Conservation (phyloP, 441 rosid species). For the Syzygium malaccense region DNA sequence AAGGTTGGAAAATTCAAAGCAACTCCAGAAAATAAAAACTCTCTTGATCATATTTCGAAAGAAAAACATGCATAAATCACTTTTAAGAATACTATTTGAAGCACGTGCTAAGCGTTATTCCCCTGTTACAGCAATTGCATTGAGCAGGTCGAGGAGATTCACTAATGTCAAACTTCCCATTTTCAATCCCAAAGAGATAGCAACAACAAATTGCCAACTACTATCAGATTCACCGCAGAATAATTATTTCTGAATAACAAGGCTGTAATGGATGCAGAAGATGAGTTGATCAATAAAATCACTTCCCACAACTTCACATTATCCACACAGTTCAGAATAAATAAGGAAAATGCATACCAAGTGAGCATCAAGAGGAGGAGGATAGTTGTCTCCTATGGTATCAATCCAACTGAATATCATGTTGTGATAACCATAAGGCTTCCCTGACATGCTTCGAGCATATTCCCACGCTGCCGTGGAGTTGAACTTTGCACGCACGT, state of each 20-base stretch:
- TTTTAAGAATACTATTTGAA: background rate
- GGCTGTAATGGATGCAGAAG: background rate
- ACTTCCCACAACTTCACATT: background rate
- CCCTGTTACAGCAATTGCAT: background rate
- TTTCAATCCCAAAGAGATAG: background rate
- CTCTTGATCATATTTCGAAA: background rate
- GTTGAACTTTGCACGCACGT: conserved; percentile 66
- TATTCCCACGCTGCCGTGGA: conserved; percentile 92
- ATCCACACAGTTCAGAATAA: background rate
- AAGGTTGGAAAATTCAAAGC: background rate
- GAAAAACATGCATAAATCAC: background rate
- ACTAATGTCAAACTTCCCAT: background rate
- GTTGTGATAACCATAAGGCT: conserved; percentile 97
- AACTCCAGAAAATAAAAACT: background rate
- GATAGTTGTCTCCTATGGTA: conserved; percentile 82
- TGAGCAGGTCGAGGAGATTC: background rate
- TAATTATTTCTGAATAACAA: background rate
- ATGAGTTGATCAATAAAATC: background rate
- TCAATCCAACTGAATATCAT: conserved; percentile 99
- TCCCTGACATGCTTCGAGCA: conserved; percentile 85
- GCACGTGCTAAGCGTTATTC: background rate
- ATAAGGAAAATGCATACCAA: conserved; percentile 40
- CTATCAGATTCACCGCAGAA: background rate
- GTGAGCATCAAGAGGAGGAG: conserved; percentile 99
- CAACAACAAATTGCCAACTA: background rate